A percentile compares a stretch with the other conserved stretches of the same genome.
Conservation (phyloP, 2,329 filamentous ascomycete genomes). For the Neofusicoccum sp. region DNA sequence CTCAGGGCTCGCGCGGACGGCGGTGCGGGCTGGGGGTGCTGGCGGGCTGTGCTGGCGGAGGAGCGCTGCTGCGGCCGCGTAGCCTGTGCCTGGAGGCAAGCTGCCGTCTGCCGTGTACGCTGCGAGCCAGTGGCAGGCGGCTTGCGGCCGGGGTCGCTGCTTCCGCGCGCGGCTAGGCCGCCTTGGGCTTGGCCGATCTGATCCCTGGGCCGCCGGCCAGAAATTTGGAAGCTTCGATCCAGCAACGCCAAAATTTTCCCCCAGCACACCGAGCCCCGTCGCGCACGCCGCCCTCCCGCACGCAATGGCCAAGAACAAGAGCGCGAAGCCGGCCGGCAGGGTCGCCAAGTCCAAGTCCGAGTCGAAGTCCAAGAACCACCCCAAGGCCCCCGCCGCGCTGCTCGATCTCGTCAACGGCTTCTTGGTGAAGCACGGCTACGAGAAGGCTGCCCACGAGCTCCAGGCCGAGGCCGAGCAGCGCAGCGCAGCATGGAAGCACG, state of each 20-base stretch:
- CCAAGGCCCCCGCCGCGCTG: constrained; percentile 25
- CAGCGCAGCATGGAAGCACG: constrained; percentile 8
- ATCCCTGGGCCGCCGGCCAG: constrained; percentile 2
- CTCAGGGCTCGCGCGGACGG: neutral
- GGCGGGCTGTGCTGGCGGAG: neutral
- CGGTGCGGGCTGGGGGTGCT: neutral
- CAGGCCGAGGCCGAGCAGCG: constrained; percentile 21
- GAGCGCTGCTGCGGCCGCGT: constrained; percentile 2
- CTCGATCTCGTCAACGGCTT: constrained; percentile 36
- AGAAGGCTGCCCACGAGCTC: constrained; percentile 30
- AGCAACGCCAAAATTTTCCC: neutral
- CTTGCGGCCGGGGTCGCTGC: constrained; percentile 5
- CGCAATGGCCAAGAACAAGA: constrained; percentile 18
- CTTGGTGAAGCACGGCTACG: constrained; percentile 34
- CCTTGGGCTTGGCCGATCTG: neutral
- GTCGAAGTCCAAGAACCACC: constrained; percentile 16
- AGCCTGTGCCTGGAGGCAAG: constrained; percentile 7
- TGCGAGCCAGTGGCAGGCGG: constrained; percentile 5
- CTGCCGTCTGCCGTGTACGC: constrained; percentile 9
- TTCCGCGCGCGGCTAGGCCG: constrained; percentile 1
- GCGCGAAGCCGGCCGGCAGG: constrained; percentile 7
- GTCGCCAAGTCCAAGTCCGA: constrained; percentile 5
- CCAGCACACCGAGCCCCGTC: neutral
- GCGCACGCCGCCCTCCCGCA: neutral
- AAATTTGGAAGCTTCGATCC: constrained; percentile 3